These are phyloP conservation scores for Talaromyces islandicus DNA, from an alignment of 2,329 filamentous ascomycete species.

Conservation along the genomic window DNA sequence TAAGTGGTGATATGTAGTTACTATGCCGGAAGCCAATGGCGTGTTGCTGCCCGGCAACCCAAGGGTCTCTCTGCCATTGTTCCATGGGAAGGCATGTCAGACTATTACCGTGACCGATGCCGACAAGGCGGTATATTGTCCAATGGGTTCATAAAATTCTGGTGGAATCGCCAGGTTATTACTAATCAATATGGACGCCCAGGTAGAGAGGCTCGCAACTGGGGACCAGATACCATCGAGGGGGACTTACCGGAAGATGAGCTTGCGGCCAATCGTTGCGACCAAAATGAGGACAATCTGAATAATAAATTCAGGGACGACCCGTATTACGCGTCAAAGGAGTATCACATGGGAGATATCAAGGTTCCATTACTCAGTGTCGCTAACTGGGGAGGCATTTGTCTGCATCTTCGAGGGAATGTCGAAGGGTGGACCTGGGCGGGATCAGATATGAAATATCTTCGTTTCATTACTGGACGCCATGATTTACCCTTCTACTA, in stretches of 20 bases:
- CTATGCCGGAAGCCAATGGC: conserved; percentile 51
- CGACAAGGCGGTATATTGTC: conserved; percentile 58
- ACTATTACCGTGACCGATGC: conserved; percentile 54
- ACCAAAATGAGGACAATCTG: conserved; percentile 42
- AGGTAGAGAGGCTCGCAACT: conserved; percentile 46
- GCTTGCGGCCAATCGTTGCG: conserved; percentile 30
- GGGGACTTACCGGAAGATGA: conserved; percentile 33
- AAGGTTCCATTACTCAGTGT: conserved; percentile 62
- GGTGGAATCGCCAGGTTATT: conserved; percentile 59
- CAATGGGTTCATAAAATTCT: conserved; percentile 55
- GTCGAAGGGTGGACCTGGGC: conserved; percentile 60
- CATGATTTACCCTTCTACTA: conserved; percentile 50
- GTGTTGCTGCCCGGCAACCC: conserved; percentile 47
- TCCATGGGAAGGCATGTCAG: conserved; percentile 53
- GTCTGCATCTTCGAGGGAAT: conserved; percentile 64
- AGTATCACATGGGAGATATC: conserved; percentile 60
- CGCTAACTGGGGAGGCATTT: conserved; percentile 66
- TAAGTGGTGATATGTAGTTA: background rate
- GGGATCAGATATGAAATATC: conserved; percentile 61
- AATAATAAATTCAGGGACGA: conserved; percentile 56
- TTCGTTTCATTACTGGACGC: conserved; percentile 63
- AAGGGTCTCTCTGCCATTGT: conserved; percentile 48
- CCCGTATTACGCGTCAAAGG: conserved; percentile 58
- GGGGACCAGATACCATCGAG: conserved; percentile 44
- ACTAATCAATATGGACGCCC: conserved; percentile 62